Conservation (phyloP, 1,284 basidiomycete genomes). For the Puccinia coronata region DNA sequence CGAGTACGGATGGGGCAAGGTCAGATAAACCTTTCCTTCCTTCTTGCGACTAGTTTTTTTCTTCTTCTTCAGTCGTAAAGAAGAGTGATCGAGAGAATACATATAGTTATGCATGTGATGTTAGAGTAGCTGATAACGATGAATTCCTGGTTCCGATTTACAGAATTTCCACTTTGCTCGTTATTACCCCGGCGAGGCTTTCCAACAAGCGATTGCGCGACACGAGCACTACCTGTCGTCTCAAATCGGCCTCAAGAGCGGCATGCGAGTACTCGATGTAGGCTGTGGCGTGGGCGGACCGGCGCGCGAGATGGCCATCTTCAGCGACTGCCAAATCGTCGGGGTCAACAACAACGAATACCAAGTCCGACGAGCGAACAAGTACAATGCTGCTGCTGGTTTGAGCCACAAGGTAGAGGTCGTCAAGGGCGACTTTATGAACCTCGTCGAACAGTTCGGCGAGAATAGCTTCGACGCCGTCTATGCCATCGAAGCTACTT, state of each 20-base stretch:
- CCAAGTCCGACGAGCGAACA: conserved; percentile 81
- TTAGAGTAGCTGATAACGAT: no score
- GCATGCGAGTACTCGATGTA: conserved; percentile 95
- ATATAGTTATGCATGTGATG: no score
- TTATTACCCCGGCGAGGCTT: conserved; percentile 79
- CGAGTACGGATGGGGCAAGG: conserved; percentile 71
- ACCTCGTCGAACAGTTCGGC: conserved; percentile 42
- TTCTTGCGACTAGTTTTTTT: not conserved
- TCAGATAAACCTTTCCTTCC: conserved; percentile 19
- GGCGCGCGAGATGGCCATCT: conserved; percentile 89
- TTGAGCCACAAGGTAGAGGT: conserved; percentile 77
- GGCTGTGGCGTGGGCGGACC: conserved; percentile 98
- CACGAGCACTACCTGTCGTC: conserved; percentile 97
- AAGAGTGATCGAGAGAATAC: not conserved
- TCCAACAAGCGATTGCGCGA: conserved; percentile 77
- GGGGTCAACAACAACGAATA: conserved; percentile 98
- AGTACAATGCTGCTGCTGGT: conserved; percentile 78
- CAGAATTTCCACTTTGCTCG: conserved; percentile 97
- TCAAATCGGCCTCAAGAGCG: conserved; percentile 76
- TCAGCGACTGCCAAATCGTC: conserved; percentile 83
- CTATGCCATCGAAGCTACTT: conserved; percentile 50
- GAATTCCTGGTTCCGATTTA: no score
- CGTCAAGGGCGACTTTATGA: conserved; percentile 63
- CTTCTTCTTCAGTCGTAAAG: not conserved
- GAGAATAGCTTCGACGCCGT: conserved; percentile 49